Evolutionary conservation across 345 rosid species (phyloP).

Genomic region (Aquilaria sinensis): DNA sequence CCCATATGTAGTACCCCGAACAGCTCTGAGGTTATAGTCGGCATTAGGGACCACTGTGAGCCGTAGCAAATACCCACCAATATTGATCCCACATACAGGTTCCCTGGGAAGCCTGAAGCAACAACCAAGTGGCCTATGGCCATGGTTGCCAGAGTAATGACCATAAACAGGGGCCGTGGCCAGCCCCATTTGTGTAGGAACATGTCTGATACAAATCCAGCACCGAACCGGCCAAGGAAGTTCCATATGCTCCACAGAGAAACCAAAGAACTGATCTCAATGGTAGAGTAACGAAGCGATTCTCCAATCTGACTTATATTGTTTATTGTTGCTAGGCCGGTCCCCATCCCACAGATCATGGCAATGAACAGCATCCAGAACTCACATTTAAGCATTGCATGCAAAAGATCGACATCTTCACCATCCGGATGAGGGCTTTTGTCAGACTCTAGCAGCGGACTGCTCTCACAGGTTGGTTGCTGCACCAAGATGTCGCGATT

Average conservation of each 20-base stretch:
- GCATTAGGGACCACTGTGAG: conserved; percentile 84
- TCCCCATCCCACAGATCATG: conserved; percentile 71
- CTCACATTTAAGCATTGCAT: conserved; percentile 40
- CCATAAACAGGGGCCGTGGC: conserved; percentile 76
- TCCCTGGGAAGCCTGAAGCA: conserved; percentile 63
- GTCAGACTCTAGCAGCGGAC: conserved; percentile 8
- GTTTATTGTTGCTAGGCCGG: conserved; percentile 69
- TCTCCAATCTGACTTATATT: conserved; percentile 80
- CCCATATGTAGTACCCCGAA: conserved; percentile 82
- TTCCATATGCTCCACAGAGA: conserved; percentile 87
- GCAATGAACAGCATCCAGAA: conserved; percentile 79
- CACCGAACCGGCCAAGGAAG: conserved; percentile 87
- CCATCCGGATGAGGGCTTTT: conserved; percentile 12
- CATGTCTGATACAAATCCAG: conserved; percentile 66
- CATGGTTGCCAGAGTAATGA: conserved; percentile 53
- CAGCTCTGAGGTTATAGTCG: conserved; percentile 64
- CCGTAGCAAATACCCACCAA: conserved; percentile 82
- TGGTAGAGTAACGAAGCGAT: conserved; percentile 59
- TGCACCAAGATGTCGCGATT: conserved; percentile 20
- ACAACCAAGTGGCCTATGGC: conserved; percentile 56
- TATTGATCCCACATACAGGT: conserved; percentile 57
- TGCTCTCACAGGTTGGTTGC: conserved; percentile 21
- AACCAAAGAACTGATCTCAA: conserved; percentile 62
- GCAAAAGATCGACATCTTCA: conserved; percentile 40
- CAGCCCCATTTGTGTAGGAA: conserved; percentile 58